Evolutionary conservation across 2,329 filamentous ascomycete species (phyloP), one percentile per base, ranked within the genome.

Genomic region (Albophoma yamanashiensis): DNA sequence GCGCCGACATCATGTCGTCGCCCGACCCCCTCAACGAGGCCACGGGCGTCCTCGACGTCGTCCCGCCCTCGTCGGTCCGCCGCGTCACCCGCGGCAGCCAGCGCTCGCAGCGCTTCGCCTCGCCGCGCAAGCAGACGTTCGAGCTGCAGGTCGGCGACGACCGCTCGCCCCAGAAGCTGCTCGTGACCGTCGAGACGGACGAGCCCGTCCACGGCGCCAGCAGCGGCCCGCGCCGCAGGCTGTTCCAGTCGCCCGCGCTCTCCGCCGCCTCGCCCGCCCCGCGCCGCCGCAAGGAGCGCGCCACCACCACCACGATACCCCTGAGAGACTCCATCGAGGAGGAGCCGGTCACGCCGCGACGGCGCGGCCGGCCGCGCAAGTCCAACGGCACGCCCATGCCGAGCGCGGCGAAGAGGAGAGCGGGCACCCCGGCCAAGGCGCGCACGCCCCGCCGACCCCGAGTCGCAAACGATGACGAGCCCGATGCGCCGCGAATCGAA

Each of bases 51-150:
- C 65, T 68, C 59, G 66, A 65, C 60, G 66, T 69, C 39, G 64
- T 68, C 57, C 71, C 71, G 58, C 76, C 75, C 17, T 71, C 74
- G 40, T 66, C 72, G 40, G 70, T 73, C 53, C 73, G 73, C 56
- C 77, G 75, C 66, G 70, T 78, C 60, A 77, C 80, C 22, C 76
- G 75, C 47, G 80, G 76, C 65, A 81, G 76, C 65, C 75, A 76
- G 55, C 71, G 72, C 22, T 73, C 76, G 15, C 69, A 70, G 61
- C 69, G 72, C 36, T 74, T 78, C 63, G 62, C 72, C 27, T 83
- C 82, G 50, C 82, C 82, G 45, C 74, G 80, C 56, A 84, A 82
- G 71, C 81, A 79, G 66, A 82, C 75, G 53, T 84, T 84, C 63
- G 78, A 83, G 68, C 76, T 84, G 40, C 80, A 84, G 63, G 79